Percentiles rank a stretch among this genome's conserved stretches.
phyloP scores from a whole-genome alignment of 78 protist genomes.

The Dictyostelium intermedium region DNA sequence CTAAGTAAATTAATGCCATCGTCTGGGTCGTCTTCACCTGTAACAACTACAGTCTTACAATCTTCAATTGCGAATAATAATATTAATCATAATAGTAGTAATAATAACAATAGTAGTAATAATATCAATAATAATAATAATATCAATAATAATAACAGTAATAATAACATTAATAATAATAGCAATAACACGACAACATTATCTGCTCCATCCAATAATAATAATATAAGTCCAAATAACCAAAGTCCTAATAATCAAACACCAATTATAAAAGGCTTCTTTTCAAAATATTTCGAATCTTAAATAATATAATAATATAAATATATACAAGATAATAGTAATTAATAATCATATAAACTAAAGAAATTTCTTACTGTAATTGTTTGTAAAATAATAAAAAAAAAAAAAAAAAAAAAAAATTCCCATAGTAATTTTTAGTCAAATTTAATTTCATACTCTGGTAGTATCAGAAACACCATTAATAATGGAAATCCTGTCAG shows the following conservation, averaged over 20 bases:
- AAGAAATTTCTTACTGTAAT: not conserved
- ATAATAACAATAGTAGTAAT: not conserved
- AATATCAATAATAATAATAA: not conserved
- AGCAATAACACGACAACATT: not conserved
- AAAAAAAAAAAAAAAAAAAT: not conserved
- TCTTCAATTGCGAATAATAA: not conserved
- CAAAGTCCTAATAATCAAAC: not conserved
- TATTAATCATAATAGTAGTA: not conserved
- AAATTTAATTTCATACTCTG: too few species aligned
- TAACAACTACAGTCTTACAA: slow-evolving; percentile 2
- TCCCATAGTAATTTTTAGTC: too few species aligned
- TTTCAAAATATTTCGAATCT: slow-evolving; percentile 17
- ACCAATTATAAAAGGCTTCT: not conserved
- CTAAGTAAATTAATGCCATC: not conserved
- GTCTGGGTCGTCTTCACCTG: not conserved
- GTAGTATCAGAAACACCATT: too few species aligned
- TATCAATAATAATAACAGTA: not conserved
- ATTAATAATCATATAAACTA: not conserved
- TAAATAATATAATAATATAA: not conserved
- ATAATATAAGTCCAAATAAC: not conserved
- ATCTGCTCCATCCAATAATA: not conserved
- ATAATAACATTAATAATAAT: not conserved
- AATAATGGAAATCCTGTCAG: too few species aligned
- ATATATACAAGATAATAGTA: not conserved
- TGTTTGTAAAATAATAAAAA: not conserved